Conservation (phyloP, 495 filamentous ascomycete species). For the Penicillium antarcticum region DNA sequence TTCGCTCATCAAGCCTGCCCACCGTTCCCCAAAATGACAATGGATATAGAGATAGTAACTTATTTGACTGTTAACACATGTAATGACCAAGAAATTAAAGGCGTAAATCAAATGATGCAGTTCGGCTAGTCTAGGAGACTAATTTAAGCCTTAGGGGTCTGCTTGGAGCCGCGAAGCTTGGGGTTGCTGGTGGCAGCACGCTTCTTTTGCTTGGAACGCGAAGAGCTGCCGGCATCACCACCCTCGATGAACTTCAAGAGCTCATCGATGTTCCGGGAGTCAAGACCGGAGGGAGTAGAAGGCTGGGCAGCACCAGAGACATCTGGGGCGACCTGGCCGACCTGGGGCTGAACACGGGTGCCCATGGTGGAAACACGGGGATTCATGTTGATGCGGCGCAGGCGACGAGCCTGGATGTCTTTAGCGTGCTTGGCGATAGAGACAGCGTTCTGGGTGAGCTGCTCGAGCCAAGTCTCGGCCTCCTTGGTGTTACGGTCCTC, state of each 20-base stretch:
- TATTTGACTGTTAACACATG: constrained; percentile 37
- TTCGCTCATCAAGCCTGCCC: constrained; percentile 34
- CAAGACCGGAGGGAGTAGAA: constrained; percentile 45
- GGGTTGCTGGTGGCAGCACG: constrained; percentile 63
- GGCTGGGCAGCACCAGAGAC: constrained; percentile 34
- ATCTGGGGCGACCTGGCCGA: constrained; percentile 52
- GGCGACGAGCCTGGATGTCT: constrained; percentile 68
- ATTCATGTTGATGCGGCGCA: constrained; percentile 57
- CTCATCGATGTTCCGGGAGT: constrained; percentile 79
- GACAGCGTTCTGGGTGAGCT: constrained; percentile 92
- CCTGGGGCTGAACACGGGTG: constrained; percentile 48
- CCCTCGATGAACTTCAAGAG: constrained; percentile 85
- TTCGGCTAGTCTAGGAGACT: not conserved
- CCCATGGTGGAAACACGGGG: constrained; percentile 51
- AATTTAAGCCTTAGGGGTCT: constrained; percentile 32
- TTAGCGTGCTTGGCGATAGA: constrained; percentile 89
- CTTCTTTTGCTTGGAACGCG: constrained; percentile 62
- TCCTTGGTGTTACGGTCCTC: constrained; percentile 95
- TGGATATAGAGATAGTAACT: constrained; percentile 20
- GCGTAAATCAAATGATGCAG: constrained; percentile 2
- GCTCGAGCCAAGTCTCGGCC: constrained; percentile 90
- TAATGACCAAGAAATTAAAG: constrained; percentile 23
- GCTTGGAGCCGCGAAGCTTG: constrained; percentile 57
- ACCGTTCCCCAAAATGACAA: constrained; percentile 22
- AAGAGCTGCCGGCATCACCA: constrained; percentile 48